phyloP scores from a whole-genome alignment of 75 land plant species.

The Larix kaempferi region DNA sequence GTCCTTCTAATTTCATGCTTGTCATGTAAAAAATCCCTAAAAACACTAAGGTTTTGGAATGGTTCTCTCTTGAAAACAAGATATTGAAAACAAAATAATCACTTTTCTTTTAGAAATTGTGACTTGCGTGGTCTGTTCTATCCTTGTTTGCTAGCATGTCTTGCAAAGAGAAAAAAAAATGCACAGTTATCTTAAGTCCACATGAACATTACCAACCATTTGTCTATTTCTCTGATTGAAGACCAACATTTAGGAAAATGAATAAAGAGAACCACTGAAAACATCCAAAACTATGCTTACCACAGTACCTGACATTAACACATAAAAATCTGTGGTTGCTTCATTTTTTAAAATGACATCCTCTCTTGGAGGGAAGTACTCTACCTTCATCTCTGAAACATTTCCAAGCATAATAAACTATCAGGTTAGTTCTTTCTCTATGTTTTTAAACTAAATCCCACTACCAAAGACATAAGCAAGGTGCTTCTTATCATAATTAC shows the following conservation, averaged over 20 bases:
- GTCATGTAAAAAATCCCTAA: too few species aligned
- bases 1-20: too few species aligned
- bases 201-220: neutral
- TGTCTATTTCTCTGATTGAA: neutral
- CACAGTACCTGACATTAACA: too few species aligned
- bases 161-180: neutral
- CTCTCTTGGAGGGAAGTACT: conserved; percentile 58
- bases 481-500: neutral
- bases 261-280: too few species aligned
- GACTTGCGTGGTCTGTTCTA: neutral
- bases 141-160: conserved; percentile 2
- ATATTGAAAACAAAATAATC: conserved; percentile 27
- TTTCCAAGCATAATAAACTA: neutral
- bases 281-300: conserved; percentile 15
- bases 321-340: conserved; percentile 68
- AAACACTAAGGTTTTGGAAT: neutral
- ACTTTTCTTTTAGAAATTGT: conserved; percentile 53
- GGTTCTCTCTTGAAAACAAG: neutral
- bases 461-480: too few species aligned
- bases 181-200: neutral
- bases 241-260: neutral
- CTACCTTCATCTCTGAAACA: conserved; percentile 73
- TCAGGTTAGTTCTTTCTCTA: neutral
- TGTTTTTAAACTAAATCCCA: too few species aligned
- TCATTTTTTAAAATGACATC: conserved; percentile 65